Percentiles rank a stretch among this genome's conserved stretches.
Conservation (phyloP, 108 stramenopile species). For the Pseudonitzschia multistriata region DNA sequence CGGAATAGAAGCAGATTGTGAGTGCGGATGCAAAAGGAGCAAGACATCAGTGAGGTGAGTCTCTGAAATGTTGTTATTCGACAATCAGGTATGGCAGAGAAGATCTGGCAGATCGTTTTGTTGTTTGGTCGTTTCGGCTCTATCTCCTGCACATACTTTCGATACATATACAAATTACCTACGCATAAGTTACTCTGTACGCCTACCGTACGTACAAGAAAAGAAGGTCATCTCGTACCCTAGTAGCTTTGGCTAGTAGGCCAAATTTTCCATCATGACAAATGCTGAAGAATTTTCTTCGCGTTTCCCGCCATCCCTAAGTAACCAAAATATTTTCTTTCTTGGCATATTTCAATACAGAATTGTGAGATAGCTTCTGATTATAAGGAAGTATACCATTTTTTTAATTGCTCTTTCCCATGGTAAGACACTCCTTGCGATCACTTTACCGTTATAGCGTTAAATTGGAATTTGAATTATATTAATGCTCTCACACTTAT, state of each 20-base stretch:
- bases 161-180: no score
- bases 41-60: no score
- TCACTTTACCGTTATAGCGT: background rate
- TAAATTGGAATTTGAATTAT: background rate
- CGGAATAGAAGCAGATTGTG: no score
- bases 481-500: background rate
- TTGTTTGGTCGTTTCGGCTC: no score
- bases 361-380: background rate
- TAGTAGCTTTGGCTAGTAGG: background rate
- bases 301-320: background rate
- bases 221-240: background rate
- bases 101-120: no score
- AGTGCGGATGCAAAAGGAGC: no score
- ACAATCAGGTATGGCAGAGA: no score
- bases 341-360: background rate
- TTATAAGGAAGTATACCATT: background rate
- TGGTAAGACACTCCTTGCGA: background rate
- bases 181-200: no score
- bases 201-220: no score
- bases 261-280: background rate
- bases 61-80: no score
- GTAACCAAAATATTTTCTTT: background rate
- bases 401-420: background rate
- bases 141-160: no score
- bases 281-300: background rate